phyloP scores from a whole-genome alignment of 2,329 filamentous ascomycete genomes.

The Fusarium denticulatum region DNA sequence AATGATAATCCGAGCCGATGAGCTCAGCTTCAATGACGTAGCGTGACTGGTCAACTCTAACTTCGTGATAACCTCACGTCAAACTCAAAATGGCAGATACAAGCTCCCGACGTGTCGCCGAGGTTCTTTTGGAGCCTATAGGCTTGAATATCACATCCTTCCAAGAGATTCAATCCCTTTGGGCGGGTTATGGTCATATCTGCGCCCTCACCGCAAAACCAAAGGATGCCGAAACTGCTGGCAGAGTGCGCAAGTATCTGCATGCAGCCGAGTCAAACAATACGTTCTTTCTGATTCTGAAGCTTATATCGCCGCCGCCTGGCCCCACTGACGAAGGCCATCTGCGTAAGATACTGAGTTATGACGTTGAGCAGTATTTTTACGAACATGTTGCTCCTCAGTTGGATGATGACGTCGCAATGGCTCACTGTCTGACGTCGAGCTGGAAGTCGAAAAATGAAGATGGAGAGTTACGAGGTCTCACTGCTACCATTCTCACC shows the following conservation, averaged over 20 bases:
- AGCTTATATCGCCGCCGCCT: conserved; percentile 63
- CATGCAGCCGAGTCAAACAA: conserved; percentile 10
- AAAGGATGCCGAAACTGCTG: conserved; percentile 29
- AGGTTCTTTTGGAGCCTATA: conserved; percentile 52
- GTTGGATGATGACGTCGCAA: conserved; percentile 55
- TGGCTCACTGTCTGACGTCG: conserved; percentile 62
- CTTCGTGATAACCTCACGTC: neutral
- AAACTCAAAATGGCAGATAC: conserved; percentile 5
- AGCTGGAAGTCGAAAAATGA: conserved; percentile 43
- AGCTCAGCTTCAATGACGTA: conserved; percentile 15
- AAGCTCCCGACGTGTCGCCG: conserved; percentile 46
- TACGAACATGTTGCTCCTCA: conserved; percentile 65
- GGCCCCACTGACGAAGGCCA: conserved; percentile 65
- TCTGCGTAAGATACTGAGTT: conserved; percentile 72
- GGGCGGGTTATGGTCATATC: conserved; percentile 66
- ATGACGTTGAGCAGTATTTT: conserved; percentile 74
- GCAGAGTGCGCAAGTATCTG: conserved; percentile 5
- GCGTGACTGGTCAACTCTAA: neutral
- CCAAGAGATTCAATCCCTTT: conserved; percentile 55
- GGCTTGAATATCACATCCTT: conserved; percentile 53
- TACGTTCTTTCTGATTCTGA: conserved; percentile 61
- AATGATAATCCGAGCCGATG: conserved; percentile 23
- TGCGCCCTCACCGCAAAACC: conserved; percentile 61
- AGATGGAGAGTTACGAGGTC: conserved; percentile 47
- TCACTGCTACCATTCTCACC: conserved; percentile 66